Conservation (phyloP, 2,329 filamentous ascomycete genomes). For the Phaeosphaeria sp. region DNA sequence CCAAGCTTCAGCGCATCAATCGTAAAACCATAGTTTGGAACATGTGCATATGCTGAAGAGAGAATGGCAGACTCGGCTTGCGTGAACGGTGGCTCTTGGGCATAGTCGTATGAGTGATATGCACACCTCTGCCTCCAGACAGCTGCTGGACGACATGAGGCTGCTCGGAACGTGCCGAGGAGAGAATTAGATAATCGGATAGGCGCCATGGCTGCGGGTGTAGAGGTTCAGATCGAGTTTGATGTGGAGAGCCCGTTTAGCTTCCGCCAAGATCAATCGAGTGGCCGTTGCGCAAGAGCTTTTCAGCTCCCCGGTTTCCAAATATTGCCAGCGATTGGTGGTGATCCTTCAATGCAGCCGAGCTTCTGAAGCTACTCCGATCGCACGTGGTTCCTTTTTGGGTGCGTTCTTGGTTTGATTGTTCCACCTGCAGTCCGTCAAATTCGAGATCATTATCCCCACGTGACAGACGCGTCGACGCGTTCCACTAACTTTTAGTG, state of each 20-base stretch:
- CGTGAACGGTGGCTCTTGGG: conserved; percentile 66
- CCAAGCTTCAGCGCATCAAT: conserved; percentile 74
- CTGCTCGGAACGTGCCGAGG: conserved; percentile 31
- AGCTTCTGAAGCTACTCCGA: background rate
- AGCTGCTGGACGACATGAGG: conserved; percentile 23
- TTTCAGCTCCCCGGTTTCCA: background rate
- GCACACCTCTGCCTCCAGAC: conserved; percentile 23
- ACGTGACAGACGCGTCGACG: conserved; percentile 24
- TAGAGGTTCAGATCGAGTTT: conserved; percentile 13
- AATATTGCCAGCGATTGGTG: background rate
- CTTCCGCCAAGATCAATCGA: conserved; percentile 32
- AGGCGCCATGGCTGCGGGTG: conserved; percentile 37
- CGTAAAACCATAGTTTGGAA: conserved; percentile 85
- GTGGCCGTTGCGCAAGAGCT: conserved; percentile 2
- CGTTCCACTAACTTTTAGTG: conserved; percentile 25
- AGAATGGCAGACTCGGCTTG: conserved; percentile 77
- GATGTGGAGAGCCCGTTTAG: conserved; percentile 22
- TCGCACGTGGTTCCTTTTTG: background rate
- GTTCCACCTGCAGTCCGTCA: background rate
- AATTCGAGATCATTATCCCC: background rate
- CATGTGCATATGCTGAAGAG: conserved; percentile 76
- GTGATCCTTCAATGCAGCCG: background rate
- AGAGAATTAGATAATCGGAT: conserved; percentile 30
- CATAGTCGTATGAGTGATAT: conserved; percentile 48
- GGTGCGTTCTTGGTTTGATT: background rate